A percentile compares a stretch with the other conserved stretches of the same genome.
Conservation (phyloP, 768 basidiomycete species). For the Leucocoprinus birnbaumii region DNA sequence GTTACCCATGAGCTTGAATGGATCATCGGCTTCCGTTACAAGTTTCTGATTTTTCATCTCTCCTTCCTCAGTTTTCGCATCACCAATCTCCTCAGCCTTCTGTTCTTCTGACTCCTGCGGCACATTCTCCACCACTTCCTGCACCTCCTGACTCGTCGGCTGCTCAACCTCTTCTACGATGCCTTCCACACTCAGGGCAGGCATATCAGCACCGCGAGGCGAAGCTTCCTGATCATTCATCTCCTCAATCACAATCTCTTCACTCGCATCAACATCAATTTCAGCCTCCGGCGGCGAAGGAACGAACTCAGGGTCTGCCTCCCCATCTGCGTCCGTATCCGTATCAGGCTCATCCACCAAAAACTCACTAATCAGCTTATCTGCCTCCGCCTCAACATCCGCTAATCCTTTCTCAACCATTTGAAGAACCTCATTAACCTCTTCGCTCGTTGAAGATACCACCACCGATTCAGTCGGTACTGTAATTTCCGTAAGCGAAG, state of each 20-base stretch:
- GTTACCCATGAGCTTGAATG: constrained; percentile 28
- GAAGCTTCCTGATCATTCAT: too few species aligned
- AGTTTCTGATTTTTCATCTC: too few species aligned
- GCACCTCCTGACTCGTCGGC: background rate
- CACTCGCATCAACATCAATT: background rate
- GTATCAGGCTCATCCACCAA: constrained; percentile 10
- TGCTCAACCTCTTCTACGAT: background rate
- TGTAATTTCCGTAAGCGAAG: constrained; percentile 13
- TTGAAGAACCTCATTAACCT: background rate
- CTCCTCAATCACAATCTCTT: background rate
- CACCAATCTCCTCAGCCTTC: background rate
- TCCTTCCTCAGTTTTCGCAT: background rate
- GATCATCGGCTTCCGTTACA: constrained; percentile 20
- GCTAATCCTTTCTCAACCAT: background rate
- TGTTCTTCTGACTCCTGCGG: background rate
- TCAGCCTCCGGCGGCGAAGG: too few species aligned
- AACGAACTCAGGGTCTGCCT: constrained; percentile 31
- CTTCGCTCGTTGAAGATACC: background rate
- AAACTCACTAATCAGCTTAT: constrained; percentile 3
- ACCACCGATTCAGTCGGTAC: background rate
- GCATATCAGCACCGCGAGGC: too few species aligned
- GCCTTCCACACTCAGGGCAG: too few species aligned
- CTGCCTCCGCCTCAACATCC: constrained; percentile 1
- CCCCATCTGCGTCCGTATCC: constrained; percentile 34
- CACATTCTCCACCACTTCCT: background rate